A percentile compares a stretch with the other conserved stretches of the same genome.
phyloP scores from a whole-genome alignment of 2,329 filamentous ascomycete genomes.

The Fusarium vanettenii region DNA sequence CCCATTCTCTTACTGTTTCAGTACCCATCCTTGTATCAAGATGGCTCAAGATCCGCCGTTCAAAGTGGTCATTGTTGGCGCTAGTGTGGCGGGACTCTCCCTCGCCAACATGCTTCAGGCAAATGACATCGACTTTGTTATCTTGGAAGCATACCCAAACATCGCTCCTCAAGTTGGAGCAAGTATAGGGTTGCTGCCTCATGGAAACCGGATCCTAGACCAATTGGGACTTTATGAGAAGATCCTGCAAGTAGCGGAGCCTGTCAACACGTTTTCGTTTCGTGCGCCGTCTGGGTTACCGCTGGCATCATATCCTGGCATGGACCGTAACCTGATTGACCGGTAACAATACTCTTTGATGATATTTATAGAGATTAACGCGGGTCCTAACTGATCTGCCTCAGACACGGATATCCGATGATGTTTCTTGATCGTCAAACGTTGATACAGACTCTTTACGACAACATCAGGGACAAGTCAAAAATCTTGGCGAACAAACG shows the following conservation, averaged over 20 bases:
- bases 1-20: not conserved
- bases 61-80: conserved; percentile 24
- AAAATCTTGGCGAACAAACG: not conserved
- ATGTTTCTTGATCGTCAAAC: not conserved
- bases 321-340: conserved; percentile 1
- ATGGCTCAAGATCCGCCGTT: not conserved
- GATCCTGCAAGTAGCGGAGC: not conserved
- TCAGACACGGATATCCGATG: conserved; percentile 43
- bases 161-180: conserved; percentile 61
- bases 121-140: conserved; percentile 56
- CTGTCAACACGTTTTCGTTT: conserved; percentile 2
- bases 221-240: conserved; percentile 54
- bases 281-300: not conserved
- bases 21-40: not conserved
- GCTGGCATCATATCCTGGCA: not conserved
- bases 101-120: conserved; percentile 25
- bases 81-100: conserved; percentile 15
- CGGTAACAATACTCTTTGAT: not conserved
- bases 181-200: conserved; percentile 57
- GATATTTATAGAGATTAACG: not conserved
- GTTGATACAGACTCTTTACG: not conserved
- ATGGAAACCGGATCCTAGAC: conserved; percentile 59
- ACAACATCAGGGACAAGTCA: not conserved
- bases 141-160: conserved; percentile 57
- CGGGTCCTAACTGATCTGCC: not conserved